Conservation (phyloP, 2,329 filamentous ascomycete genomes). For the Epicoccum nigrum region DNA sequence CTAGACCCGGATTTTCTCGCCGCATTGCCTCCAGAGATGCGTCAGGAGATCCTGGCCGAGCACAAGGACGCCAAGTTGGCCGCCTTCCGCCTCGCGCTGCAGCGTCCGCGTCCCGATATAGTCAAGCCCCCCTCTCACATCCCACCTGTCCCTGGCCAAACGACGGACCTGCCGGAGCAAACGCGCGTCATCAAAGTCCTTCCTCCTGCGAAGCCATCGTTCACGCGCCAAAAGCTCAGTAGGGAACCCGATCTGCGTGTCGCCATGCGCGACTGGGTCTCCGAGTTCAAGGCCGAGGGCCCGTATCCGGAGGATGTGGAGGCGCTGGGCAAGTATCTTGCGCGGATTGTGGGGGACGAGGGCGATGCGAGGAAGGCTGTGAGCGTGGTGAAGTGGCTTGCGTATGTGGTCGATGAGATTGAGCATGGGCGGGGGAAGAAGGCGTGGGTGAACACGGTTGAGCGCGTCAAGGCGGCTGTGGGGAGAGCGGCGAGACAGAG, state of each 20-base stretch:
- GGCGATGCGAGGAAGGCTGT: slow-evolving; percentile 77
- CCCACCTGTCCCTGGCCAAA: neutral
- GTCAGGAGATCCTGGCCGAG: slow-evolving; percentile 74
- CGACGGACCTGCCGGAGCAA: no score
- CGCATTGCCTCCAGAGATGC: slow-evolving; percentile 75
- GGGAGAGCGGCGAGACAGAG: slow-evolving; percentile 51
- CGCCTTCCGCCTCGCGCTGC: slow-evolving; percentile 38
- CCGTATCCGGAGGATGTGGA: slow-evolving; percentile 80
- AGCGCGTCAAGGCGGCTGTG: slow-evolving; percentile 50
- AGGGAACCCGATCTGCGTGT: slow-evolving; percentile 69
- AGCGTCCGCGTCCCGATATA: neutral
- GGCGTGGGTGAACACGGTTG: slow-evolving; percentile 48
- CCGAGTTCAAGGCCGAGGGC: slow-evolving; percentile 72
- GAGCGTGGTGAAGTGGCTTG: slow-evolving; percentile 70
- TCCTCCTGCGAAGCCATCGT: slow-evolving; percentile 61
- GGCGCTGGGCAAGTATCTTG: slow-evolving; percentile 75
- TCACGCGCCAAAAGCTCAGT: slow-evolving; percentile 65
- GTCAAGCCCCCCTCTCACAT: neutral
- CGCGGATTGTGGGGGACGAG: slow-evolving; percentile 75
- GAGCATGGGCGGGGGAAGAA: slow-evolving; percentile 14
- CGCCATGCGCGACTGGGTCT: slow-evolving; percentile 78
- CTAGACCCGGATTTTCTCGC: slow-evolving; percentile 71
- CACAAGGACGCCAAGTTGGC: slow-evolving; percentile 55
- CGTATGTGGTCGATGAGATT: slow-evolving; percentile 47
- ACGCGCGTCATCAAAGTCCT: slow-evolving; percentile 51